Conservation (phyloP, 2,329 filamentous ascomycete species). For the Fusarium nygamai region DNA sequence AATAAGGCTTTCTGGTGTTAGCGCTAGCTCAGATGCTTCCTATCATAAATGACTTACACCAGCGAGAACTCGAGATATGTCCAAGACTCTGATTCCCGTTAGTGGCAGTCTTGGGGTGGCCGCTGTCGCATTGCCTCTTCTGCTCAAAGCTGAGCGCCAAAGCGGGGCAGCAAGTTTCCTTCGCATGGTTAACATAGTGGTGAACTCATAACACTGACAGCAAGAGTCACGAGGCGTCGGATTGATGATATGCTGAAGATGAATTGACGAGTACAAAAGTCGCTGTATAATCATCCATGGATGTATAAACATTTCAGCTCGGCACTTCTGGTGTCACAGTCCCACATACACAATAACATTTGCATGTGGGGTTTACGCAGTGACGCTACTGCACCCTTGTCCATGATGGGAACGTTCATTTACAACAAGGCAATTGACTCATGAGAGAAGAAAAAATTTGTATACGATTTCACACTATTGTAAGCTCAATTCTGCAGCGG, state of each 20-base stretch:
- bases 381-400: neutral
- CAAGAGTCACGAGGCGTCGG: neutral
- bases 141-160: neutral
- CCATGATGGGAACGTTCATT: neutral
- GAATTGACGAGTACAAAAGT: accelerated
- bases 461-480: no score
- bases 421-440: neutral
- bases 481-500: accelerated
- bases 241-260: no score
- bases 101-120: neutral
- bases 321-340: neutral
- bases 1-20: slow-evolving; percentile 75
- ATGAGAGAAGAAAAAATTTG: neutral
- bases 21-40: accelerated
- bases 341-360: neutral
- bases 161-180: neutral
- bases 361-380: neutral
- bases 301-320: neutral
- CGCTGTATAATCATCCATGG: accelerated
- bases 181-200: neutral
- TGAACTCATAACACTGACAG: neutral
- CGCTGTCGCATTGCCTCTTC: neutral
- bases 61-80: slow-evolving; percentile 71
- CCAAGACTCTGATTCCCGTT: neutral
- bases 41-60: slow-evolving; percentile 64